Conservation (phyloP, 2,329 filamentous ascomycete species). For the Fusarium sp. region DNA sequence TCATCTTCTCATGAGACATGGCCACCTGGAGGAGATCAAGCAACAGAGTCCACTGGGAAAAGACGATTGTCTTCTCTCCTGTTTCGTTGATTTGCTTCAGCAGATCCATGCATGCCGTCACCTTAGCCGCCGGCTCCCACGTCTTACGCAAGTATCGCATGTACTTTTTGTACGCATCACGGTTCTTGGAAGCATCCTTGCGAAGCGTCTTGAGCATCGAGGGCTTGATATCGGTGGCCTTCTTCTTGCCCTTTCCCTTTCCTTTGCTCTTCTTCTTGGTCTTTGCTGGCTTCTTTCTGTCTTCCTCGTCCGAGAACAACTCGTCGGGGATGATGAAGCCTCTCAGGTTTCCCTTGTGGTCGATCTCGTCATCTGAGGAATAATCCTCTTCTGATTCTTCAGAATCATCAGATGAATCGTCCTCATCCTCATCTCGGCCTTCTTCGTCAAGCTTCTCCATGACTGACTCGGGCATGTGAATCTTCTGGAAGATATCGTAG, state of each 20-base stretch:
- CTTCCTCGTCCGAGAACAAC: slow-evolving; percentile 44
- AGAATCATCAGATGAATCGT: slow-evolving; percentile 44
- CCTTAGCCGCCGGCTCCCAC: slow-evolving; percentile 84
- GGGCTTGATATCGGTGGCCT: slow-evolving; percentile 56
- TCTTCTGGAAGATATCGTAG: slow-evolving; percentile 76
- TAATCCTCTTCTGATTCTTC: slow-evolving; percentile 43
- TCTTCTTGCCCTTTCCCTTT: slow-evolving; percentile 52
- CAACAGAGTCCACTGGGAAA: slow-evolving; percentile 83
- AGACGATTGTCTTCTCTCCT: slow-evolving; percentile 77
- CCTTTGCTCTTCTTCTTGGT: slow-evolving; percentile 41
- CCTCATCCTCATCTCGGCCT: slow-evolving; percentile 47
- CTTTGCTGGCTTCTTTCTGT: not conserved
- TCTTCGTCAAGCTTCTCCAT: slow-evolving; percentile 52
- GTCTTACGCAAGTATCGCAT: slow-evolving; percentile 73
- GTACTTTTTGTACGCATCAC: slow-evolving; percentile 74
- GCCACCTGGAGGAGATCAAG: slow-evolving; percentile 80
- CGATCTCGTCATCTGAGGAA: slow-evolving; percentile 46
- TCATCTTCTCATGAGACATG: slow-evolving; percentile 69
- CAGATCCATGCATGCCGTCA: slow-evolving; percentile 80
- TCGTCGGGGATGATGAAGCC: slow-evolving; percentile 64
- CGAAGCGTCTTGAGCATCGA: slow-evolving; percentile 74
- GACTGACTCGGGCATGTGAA: slow-evolving; percentile 70
- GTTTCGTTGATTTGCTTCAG: slow-evolving; percentile 72
- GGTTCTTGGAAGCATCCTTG: slow-evolving; percentile 71
- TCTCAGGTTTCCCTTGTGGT: slow-evolving; percentile 55